Evolutionary conservation across 2,329 filamentous ascomycete species (phyloP).

Genomic region (Teratosphaeria epicoccoides): DNA sequence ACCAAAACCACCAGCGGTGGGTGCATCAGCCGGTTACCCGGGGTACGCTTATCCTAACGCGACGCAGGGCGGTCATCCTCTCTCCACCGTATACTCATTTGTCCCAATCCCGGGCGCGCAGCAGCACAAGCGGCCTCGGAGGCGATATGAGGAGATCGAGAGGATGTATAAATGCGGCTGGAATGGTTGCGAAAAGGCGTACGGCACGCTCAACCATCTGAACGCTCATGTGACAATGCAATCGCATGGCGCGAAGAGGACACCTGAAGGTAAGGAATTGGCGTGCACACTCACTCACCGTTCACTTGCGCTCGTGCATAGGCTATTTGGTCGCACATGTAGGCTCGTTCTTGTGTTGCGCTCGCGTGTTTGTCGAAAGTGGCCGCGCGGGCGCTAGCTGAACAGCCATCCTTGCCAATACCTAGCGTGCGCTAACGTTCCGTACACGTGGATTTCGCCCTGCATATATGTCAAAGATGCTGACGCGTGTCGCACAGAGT

Average conservation of each 20-base stretch:
- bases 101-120: constrained; percentile 94
- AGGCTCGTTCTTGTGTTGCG: constrained; percentile 11
- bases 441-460: constrained; percentile 12
- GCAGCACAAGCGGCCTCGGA: constrained; percentile 88
- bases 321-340: background rate
- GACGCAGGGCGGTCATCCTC: constrained; percentile 39
- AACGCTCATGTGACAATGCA: constrained; percentile 99
- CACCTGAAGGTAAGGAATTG: constrained; percentile 73
- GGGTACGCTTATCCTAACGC: constrained; percentile 20
- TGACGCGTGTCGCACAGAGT: constrained; percentile 53
- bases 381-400: constrained; percentile 22
- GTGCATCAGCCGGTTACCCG: constrained; percentile 23
- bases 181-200: constrained; percentile 97
- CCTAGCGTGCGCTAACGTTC: constrained; percentile 23
- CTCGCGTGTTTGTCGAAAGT: constrained; percentile 16
- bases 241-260: constrained; percentile 85
- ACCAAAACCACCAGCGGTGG: constrained; percentile 52
- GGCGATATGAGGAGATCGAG: constrained; percentile 96
- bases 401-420: constrained; percentile 17
- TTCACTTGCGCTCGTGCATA: background rate
- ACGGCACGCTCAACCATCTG: constrained; percentile 91
- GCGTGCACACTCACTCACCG: background rate
- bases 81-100: constrained; percentile 88
- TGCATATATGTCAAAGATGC: constrained; percentile 18
- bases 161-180: constrained; percentile 99